These are phyloP conservation scores for Helotiales sp. DNA, from an alignment of 2,329 filamentous ascomycete species.

Conservation along the genomic window DNA sequence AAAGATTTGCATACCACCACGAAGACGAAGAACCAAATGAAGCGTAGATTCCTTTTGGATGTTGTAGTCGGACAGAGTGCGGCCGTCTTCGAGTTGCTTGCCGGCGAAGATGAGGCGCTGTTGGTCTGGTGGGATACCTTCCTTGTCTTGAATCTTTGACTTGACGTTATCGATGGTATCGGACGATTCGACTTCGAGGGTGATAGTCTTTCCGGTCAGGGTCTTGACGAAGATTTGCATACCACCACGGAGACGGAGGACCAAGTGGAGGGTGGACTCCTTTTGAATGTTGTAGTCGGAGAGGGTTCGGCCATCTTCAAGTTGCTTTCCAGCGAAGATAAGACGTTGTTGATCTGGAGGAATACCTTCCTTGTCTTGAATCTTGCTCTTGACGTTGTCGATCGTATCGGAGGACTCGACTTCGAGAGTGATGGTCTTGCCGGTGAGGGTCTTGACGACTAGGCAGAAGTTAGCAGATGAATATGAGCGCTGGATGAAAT, in stretches of 20 bases:
- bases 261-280: slow-evolving; percentile 78
- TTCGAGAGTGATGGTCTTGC: slow-evolving; percentile 99
- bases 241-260: slow-evolving; percentile 79
- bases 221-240: slow-evolving; percentile 77
- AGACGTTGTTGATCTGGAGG: slow-evolving; percentile 92
- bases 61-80: slow-evolving; percentile 84
- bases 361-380: slow-evolving; percentile 91
- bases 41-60: slow-evolving; percentile 79
- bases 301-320: slow-evolving; percentile 88
- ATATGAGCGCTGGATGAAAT: slow-evolving; percentile 50
- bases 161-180: slow-evolving; percentile 73
- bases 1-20: slow-evolving; percentile 74
- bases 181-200: slow-evolving; percentile 65
- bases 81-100: slow-evolving; percentile 73
- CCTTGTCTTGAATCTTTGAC: slow-evolving; percentile 71
- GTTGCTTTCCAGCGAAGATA: slow-evolving; percentile 91
- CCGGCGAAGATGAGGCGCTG: slow-evolving; percentile 71
- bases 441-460: slow-evolving; percentile 80
- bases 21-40: slow-evolving; percentile 69
- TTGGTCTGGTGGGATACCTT: slow-evolving; percentile 70
- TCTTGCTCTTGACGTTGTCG: slow-evolving; percentile 96
- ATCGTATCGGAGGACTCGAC: slow-evolving; percentile 99
- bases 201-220: slow-evolving; percentile 69
- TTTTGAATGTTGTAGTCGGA: slow-evolving; percentile 98
- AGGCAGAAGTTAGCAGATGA: slow-evolving; percentile 48